Evolutionary conservation across 352 stramenopile species (phyloP).

Genomic region (Stephanocyclus meneghinianus): DNA sequence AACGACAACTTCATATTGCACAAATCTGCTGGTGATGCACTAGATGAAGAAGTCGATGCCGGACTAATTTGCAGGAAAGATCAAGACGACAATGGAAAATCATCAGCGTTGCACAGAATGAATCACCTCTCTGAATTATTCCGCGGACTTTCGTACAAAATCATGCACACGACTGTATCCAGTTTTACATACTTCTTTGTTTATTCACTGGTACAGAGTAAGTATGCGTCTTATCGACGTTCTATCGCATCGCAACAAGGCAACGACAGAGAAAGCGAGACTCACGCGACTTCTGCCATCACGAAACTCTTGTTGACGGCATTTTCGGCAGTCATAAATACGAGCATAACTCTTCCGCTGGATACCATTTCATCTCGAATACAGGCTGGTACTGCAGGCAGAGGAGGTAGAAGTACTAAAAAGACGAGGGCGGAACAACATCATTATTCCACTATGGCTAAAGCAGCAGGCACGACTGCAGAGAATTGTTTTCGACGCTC

Average conservation of each 20-base stretch:
- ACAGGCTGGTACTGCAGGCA: slow-evolving; percentile 27
- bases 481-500: not conserved
- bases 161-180: slow-evolving; percentile 64
- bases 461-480: not conserved
- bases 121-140: slow-evolving; percentile 34
- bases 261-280: not conserved
- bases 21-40: not conserved
- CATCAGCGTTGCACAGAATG: not conserved
- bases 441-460: not conserved
- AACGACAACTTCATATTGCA: not conserved
- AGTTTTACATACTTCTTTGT: slow-evolving; percentile 81
- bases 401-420: not conserved
- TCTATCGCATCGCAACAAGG: not conserved
- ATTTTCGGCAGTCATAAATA: slow-evolving; percentile 75
- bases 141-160: slow-evolving; percentile 63
- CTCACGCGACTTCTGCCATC: slow-evolving; percentile 10
- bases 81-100: not conserved
- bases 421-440: not conserved
- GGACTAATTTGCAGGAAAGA: not conserved
- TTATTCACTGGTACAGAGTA: slow-evolving; percentile 62
- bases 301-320: slow-evolving; percentile 66
- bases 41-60: not conserved
- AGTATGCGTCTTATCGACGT: slow-evolving; percentile 30
- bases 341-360: slow-evolving; percentile 73
- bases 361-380: slow-evolving; percentile 70